These are phyloP conservation scores for Candida chauliodis DNA, from an alignment of 805 yeast genomes.

Conservation along the genomic window DNA sequence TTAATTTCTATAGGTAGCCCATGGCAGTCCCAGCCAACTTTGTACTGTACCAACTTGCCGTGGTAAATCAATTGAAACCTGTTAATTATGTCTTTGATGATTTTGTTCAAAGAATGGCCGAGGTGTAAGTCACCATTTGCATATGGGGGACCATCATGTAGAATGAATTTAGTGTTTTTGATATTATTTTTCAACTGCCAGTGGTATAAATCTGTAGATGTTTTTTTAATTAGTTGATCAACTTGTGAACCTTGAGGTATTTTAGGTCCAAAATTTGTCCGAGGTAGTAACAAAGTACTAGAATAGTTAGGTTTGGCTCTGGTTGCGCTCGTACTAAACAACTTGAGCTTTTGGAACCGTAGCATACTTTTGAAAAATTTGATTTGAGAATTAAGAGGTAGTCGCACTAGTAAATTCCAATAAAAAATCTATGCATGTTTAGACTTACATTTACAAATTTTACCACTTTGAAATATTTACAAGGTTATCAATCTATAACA, in stretches of 20 bases:
- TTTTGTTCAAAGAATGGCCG: conserved; percentile 89
- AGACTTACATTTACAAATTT: no score
- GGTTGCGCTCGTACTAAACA: conserved; percentile 8
- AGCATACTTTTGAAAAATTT: conserved; percentile 3
- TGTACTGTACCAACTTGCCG: conserved; percentile 63
- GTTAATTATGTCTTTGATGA: conserved; percentile 79
- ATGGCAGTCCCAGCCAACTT: conserved; percentile 99
- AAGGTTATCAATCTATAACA: no score
- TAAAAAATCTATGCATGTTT: no score
- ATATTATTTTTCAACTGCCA: conserved; percentile 45
- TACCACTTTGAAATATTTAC: no score
- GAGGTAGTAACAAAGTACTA: conserved; percentile 60
- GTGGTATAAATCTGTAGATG: conserved; percentile 58
- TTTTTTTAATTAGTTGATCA: conserved; percentile 41
- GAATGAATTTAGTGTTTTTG: conserved; percentile 45
- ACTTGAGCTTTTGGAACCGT: conserved; percentile 7
- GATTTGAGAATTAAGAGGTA: no score
- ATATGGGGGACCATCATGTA: conserved; percentile 98
- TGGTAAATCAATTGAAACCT: conserved; percentile 59
- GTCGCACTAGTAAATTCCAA: no score
- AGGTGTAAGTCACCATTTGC: conserved; percentile 93
- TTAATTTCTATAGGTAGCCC: conserved; percentile 95
- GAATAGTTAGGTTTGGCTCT: conserved; percentile 20
- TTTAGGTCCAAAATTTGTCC: conserved; percentile 49
- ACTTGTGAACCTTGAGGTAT: conserved; percentile 49